Evolutionary conservation across 495 filamentous ascomycete species (phyloP).

Genomic region (Chlorociboria aeruginascens): DNA sequence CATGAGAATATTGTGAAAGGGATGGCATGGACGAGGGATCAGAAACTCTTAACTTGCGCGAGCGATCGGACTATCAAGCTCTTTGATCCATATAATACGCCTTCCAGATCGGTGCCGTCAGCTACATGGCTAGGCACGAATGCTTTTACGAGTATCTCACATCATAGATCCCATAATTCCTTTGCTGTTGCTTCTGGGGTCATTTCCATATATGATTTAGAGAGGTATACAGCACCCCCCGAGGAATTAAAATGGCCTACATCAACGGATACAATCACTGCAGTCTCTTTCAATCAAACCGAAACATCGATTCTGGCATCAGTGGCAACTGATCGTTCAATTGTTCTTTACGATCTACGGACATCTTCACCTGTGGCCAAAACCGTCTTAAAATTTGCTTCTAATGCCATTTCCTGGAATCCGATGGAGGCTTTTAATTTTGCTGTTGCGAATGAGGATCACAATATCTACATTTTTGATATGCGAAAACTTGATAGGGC

Average conservation of each 20-base stretch:
- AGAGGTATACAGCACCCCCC: constrained; percentile 58
- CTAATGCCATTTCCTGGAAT: constrained; percentile 85
- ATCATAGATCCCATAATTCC: constrained; percentile 58
- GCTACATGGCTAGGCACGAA: constrained; percentile 72
- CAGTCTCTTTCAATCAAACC: constrained; percentile 81
- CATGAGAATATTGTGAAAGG: constrained; percentile 75
- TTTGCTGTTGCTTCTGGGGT: constrained; percentile 72
- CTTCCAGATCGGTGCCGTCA: constrained; percentile 47
- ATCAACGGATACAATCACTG: constrained; percentile 80
- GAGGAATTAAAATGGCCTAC: constrained; percentile 82
- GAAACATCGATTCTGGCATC: constrained; percentile 87
- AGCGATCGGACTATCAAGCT: constrained; percentile 79
- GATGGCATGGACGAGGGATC: constrained; percentile 73
- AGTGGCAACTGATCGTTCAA: constrained; percentile 67
- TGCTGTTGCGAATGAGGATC: constrained; percentile 59
- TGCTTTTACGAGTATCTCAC: constrained; percentile 74
- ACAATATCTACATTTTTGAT: constrained; percentile 61
- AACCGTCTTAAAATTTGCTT: constrained; percentile 64
- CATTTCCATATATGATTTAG: constrained; percentile 81
- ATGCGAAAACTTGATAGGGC: constrained; percentile 76
- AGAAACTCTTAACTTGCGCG: constrained; percentile 81
- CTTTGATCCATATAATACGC: constrained; percentile 75
- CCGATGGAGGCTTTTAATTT: constrained; percentile 95
- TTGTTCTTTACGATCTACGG: constrained; percentile 83
- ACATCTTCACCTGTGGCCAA: constrained; percentile 75